Evolutionary conservation across 2,329 filamentous ascomycete genomes (phyloP).

Genomic region (Fusarium sp.): DNA sequence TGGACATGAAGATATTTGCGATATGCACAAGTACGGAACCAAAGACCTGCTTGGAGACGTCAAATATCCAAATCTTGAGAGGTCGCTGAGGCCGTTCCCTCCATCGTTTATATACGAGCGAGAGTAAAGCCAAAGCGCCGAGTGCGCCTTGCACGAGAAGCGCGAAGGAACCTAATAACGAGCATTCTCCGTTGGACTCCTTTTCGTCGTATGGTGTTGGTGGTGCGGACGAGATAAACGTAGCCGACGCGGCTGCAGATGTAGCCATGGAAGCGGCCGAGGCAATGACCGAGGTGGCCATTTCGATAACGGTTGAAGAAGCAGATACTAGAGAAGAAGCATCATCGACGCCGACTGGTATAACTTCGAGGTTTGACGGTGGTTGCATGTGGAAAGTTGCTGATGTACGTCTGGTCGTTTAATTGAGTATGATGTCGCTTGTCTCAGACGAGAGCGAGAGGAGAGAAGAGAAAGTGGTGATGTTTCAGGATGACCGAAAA

Average conservation of each 20-base stretch:
- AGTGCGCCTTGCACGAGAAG: conserved; percentile 90
- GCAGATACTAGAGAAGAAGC: conserved; percentile 38
- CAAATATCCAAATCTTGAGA: conserved; percentile 97
- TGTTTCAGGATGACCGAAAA: conserved; percentile 35
- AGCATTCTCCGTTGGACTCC: conserved; percentile 79
- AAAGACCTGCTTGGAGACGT: conserved; percentile 96
- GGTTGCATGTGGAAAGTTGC: conserved; percentile 39
- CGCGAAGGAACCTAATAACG: conserved; percentile 89
- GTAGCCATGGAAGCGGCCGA: conserved; percentile 48
- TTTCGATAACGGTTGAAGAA: conserved; percentile 41
- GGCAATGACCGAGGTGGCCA: conserved; percentile 48
- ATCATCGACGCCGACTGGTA: conserved; percentile 39
- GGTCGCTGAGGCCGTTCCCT: conserved; percentile 91
- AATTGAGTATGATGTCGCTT: conserved; percentile 22
- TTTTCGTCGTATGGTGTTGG: conserved; percentile 53
- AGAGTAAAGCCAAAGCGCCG: conserved; percentile 83
- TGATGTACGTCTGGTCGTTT: neutral
- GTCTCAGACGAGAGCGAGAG: conserved; percentile 21
- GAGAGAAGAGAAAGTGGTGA: conserved; percentile 31
- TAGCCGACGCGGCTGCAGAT: conserved; percentile 40
- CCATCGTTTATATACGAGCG: conserved; percentile 93
- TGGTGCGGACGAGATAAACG: conserved; percentile 31
- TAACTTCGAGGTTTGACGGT: conserved; percentile 36
- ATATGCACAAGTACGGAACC: conserved; percentile 91
- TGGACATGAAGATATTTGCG: conserved; percentile 94